A percentile compares a stretch with the other conserved stretches of the same genome.
phyloP scores from a whole-genome alignment of 371 early-diverging fungal species.

The Mucor circinelloides region DNA sequence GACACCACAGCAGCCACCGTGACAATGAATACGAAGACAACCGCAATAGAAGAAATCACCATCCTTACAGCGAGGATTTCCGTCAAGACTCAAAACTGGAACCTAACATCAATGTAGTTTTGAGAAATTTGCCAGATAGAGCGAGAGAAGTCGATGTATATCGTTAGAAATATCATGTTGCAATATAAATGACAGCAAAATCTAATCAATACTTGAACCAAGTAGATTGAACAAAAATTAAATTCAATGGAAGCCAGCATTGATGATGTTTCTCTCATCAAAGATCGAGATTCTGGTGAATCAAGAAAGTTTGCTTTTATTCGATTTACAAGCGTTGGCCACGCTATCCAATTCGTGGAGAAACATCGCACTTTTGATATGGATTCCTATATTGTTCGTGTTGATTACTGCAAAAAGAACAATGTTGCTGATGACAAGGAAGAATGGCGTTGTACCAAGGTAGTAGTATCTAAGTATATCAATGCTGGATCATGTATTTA shows the following conservation, averaged over 20 bases:
- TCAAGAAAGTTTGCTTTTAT: constrained; percentile 69
- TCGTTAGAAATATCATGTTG: constrained; percentile 30
- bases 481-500: not conserved
- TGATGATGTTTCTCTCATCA: constrained; percentile 44
- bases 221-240: constrained; percentile 32
- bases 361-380: constrained; percentile 48
- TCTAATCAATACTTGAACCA: constrained; percentile 3
- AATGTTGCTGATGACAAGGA: constrained; percentile 37
- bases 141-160: constrained; percentile 48
- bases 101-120: constrained; percentile 54
- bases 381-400: constrained; percentile 47
- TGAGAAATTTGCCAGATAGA: constrained; percentile 47
- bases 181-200: constrained; percentile 27
- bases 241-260: constrained; percentile 26
- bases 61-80: not conserved
- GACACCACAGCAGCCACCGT: not conserved
- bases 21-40: not conserved
- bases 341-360: constrained; percentile 66
- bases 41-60: not conserved
- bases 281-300: constrained; percentile 57
- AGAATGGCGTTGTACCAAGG: constrained; percentile 61
- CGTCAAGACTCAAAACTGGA: constrained; percentile 10
- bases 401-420: constrained; percentile 58
- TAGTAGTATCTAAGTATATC: constrained; percentile 10
- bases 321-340: constrained; percentile 64